phyloP scores from a whole-genome alignment of 2,329 filamentous ascomycete genomes.

The Trichoderma koningii region DNA sequence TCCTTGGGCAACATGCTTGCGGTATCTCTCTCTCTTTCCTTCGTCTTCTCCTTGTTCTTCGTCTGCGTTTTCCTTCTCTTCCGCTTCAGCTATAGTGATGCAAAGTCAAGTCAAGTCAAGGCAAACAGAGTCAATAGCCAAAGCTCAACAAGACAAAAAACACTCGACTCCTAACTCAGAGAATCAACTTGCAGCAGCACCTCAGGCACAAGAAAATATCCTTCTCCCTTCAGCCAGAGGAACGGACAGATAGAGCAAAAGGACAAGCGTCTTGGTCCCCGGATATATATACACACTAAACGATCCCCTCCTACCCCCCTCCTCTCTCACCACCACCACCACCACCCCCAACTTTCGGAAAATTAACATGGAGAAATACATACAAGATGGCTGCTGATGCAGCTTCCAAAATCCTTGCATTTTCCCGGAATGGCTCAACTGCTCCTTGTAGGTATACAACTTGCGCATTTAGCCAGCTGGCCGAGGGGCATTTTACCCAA shows the following conservation, averaged over 20 bases:
- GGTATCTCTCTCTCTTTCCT: not conserved
- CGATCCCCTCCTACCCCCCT: not conserved
- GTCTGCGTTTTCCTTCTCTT: not conserved
- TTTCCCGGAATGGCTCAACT: constrained; percentile 9
- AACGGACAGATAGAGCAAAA: not conserved
- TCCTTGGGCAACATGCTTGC: constrained; percentile 63
- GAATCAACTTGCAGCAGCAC: not conserved
- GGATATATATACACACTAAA: constrained; percentile 11
- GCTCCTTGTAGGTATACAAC: not conserved
- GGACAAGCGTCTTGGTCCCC: not conserved
- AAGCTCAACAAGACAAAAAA: not conserved
- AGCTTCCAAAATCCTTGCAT: not conserved
- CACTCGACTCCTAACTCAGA: not conserved
- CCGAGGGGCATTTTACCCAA: constrained; percentile 10
- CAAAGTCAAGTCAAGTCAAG: not conserved
- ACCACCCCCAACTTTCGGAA: constrained; percentile 2
- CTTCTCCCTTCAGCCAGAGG: not conserved
- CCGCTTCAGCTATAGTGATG: not conserved
- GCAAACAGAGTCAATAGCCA: not conserved
- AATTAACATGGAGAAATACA: constrained; percentile 26
- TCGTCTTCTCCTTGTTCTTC: not conserved
- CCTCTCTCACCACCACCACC: not conserved
- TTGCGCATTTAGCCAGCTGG: constrained; percentile 21
- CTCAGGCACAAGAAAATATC: not conserved
- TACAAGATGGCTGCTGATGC: not conserved